A percentile compares a stretch with the other conserved stretches of the same genome.
Conservation (phyloP, 2,329 filamentous ascomycete genomes). For the Nigrospora oryzae region DNA sequence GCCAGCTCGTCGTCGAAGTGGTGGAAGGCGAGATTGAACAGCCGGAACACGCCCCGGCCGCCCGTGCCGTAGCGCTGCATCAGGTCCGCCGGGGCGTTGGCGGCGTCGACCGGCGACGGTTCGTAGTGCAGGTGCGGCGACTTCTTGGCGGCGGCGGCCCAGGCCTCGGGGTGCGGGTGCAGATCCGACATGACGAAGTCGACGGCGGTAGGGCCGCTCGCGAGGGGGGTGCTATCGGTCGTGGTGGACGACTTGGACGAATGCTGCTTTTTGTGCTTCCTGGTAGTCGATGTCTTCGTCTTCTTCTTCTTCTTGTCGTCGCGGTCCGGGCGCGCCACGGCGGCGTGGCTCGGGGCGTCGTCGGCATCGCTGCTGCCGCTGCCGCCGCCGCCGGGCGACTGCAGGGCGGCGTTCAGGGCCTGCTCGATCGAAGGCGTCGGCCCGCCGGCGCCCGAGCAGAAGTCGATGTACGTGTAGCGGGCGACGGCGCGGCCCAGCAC, state of each 20-base stretch:
- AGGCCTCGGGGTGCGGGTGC: conserved; percentile 53
- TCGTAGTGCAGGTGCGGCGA: conserved; percentile 53
- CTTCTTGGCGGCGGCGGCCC: conserved; percentile 42
- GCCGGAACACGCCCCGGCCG: conserved; percentile 44
- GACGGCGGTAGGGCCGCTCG: conserved; percentile 22
- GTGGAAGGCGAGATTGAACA: conserved; percentile 71
- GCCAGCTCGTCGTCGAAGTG: conserved; percentile 63
- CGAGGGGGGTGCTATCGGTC: conserved; percentile 4
- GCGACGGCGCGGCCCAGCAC: conserved; percentile 38
- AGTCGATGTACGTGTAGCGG: conserved; percentile 61
- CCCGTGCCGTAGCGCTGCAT: conserved; percentile 22
- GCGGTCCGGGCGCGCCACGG: conserved; percentile 1
- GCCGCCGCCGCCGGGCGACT: conserved; percentile 13
- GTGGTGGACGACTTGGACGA: neutral
- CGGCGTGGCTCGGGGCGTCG: conserved; percentile 18
- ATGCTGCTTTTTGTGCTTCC: neutral
- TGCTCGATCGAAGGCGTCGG: conserved; percentile 58
- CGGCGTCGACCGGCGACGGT: conserved; percentile 54
- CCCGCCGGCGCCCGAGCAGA: conserved; percentile 67
- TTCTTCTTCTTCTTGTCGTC: conserved; percentile 1
- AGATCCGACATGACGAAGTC: conserved; percentile 59
- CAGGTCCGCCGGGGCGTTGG: conserved; percentile 44
- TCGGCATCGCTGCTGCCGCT: conserved; percentile 11
- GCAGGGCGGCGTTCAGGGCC: conserved; percentile 37
- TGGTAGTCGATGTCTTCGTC: conserved; percentile 1